These are phyloP conservation scores for Arabidopsis suecica DNA, from an alignment of 345 rosid genomes.

Conservation along the genomic window DNA sequence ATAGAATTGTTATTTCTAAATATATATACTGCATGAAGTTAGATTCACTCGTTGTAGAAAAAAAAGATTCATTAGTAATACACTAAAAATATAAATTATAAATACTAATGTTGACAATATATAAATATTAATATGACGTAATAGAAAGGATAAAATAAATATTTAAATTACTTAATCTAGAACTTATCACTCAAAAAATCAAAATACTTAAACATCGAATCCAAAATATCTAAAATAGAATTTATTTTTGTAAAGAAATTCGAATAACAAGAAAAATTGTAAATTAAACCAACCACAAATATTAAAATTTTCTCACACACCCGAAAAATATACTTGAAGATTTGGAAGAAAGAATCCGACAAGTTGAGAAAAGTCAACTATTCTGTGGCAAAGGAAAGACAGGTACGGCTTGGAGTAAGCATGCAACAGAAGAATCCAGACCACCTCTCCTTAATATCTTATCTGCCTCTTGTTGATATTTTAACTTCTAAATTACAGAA, in stretches of 20 bases:
- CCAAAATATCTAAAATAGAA: conserved; percentile 30
- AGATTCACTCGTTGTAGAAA: background rate
- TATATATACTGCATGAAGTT: no score
- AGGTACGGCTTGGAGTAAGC: conserved; percentile 30
- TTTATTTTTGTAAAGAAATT: background rate
- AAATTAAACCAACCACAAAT: conserved; percentile 14
- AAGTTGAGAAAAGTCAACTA: conserved; percentile 35
- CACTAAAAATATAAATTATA: background rate
- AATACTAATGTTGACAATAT: no score
- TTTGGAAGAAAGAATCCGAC: conserved; percentile 36
- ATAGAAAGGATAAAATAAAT: background rate
- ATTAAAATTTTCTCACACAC: background rate
- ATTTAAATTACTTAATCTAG: no score
- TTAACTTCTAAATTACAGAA: background rate
- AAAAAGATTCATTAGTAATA: background rate
- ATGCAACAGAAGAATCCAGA: conserved; percentile 37
- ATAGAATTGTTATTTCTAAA: no score
- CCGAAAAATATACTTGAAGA: conserved; percentile 16
- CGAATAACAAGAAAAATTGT: conserved; percentile 1
- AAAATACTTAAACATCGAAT: background rate
- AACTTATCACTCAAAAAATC: background rate
- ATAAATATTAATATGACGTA: background rate
- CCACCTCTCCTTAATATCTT: conserved; percentile 1
- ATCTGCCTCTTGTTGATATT: conserved; percentile 12
- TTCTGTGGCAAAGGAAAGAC: conserved; percentile 24